Base-by-base conservation (phyloP, 768 basidiomycete genomes). In the Suillus variegatus region DNA sequence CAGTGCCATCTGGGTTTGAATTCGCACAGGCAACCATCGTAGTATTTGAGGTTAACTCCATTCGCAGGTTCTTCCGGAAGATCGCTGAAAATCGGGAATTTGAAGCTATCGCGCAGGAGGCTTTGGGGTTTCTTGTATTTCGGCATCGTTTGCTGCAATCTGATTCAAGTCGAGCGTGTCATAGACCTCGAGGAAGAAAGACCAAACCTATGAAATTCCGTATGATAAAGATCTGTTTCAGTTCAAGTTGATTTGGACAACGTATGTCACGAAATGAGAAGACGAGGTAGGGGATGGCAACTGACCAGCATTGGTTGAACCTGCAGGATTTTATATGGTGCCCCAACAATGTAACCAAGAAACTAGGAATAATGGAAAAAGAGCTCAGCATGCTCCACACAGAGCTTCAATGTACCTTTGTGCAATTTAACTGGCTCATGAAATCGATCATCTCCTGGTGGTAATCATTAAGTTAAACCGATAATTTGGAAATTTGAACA, bases 61-160 rank as follows among this genome's bases (percentile, higher is more conserved):
- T 71, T 41, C 49, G 75, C 13, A 14, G 47, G 47, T 2, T 49
- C 75, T 12, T 43, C 47, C 5, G 76, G 77, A 4, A 78, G 70
- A n/a, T 66, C 61, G 9, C 7, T 10, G 44, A 75, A 76, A 6
- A 63, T 52, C 0, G 77, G 77, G 60, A 77, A 78, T 36, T 68
- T 64, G 16, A 66, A n/a, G 74, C 70, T 35, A 14, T 65, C 41
- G 57, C 57, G 57, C 40, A 58, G 16, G 40, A 58, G 16, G 40
- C 57, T 41, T 58, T 41, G 16, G 10, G 22, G 9, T 25, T 28
- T 28, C 57, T 41, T 18, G 16, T 25, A 20, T 9, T 12, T 18
- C 6, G 40, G 40, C 57, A 58, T 58, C 3, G 25, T 58, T 18
- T 58, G 38, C 4, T 41, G 25, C 16, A 41, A 10, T 18, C 40